These are phyloP conservation scores for Daldinia eschscholtzii DNA, from an alignment of 2,329 filamentous ascomycete genomes.

Conservation along the genomic window DNA sequence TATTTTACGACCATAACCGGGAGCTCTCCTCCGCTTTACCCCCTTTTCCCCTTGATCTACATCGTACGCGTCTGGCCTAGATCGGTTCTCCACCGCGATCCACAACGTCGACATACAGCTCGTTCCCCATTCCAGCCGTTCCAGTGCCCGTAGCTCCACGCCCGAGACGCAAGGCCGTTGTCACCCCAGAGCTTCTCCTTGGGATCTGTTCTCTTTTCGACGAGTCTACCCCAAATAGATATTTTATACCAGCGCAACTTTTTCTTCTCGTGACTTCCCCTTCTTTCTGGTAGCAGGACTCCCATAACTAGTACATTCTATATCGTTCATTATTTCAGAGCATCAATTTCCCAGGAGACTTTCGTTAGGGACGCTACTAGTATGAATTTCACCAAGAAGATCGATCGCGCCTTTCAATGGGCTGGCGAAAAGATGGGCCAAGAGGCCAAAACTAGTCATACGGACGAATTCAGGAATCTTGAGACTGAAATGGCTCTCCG, in stretches of 20 bases:
- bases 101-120: constrained; percentile 26
- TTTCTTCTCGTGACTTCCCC: constrained; percentile 9
- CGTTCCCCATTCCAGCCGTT: constrained; percentile 27
- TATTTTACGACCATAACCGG: constrained; percentile 13
- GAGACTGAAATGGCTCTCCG: constrained; percentile 92
- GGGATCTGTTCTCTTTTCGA: constrained; percentile 5
- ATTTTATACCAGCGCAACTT: constrained; percentile 11
- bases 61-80: constrained; percentile 36
- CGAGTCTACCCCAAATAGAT: constrained; percentile 8
- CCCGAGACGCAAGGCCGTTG: constrained; percentile 25
- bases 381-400: constrained; percentile 80
- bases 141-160: constrained; percentile 28
- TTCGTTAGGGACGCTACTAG: constrained; percentile 38
- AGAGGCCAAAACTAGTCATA: constrained; percentile 86
- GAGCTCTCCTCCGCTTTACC: constrained; percentile 27
- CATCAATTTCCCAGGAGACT: constrained; percentile 25
- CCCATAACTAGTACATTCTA: constrained; percentile 14
- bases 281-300: constrained; percentile 33
- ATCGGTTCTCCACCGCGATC: constrained; percentile 41
- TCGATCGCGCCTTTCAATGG: constrained; percentile 98
- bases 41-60: constrained; percentile 40
- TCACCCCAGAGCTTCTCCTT: constrained; percentile 4
- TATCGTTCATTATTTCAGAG: constrained; percentile 16
- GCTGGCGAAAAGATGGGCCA: constrained; percentile 95
- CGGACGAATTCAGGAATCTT: constrained; percentile 90